Base-by-base conservation (phyloP, 225 moss, liverwort and hornwort genomes). In the Pleurozium schreberi region DNA sequence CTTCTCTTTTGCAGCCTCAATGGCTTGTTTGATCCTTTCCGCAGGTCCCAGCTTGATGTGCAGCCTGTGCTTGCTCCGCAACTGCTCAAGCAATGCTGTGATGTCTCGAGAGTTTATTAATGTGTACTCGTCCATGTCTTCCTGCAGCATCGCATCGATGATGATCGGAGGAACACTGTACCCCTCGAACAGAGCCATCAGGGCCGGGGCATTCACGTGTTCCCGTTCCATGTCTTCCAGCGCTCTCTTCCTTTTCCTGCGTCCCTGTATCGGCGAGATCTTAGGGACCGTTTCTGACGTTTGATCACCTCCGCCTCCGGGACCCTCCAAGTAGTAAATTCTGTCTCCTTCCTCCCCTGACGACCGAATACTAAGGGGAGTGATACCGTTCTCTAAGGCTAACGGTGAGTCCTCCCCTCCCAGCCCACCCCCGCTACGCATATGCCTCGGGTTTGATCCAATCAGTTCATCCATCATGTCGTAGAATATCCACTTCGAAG, bases 401-500 rank as follows among this genome's bases (percentile, higher is more conserved):
- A 94, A 89, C 27, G 92, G 94, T 34, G 94, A 92, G 69, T 91
- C 92, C 52, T 90, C 94, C 73, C 91, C 94, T 88, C 91, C 92
- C 53, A 90, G 28, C n/a, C 90, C 91, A 77, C 88, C 94, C 53
- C 92, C 90, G 87, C 92, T 89, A 8, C 92, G 94, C 88, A 93
- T 88, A n/a, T 93, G 94, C 74, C 94, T 90, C 12, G 94, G 94
- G 31, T 93, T 94, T 10, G 94, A 84, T 89, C 94, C 94, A 59
- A 94, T 94, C 80, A 94, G 75, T 40, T 94, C 94, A 88, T 94
- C 94, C 94, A 94, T 94, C 92, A 92, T 94, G 66, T 94, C 94
- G 55, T 90, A 94, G 66, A 94, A 94, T 52, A 91, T 88, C 94
- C 94, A 94, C 85, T 94, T 94, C 2, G 94, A 94, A 3, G 91